Evolutionary conservation across 495 filamentous ascomycete species (phyloP).

Genomic region (Tuber aestivum): DNA sequence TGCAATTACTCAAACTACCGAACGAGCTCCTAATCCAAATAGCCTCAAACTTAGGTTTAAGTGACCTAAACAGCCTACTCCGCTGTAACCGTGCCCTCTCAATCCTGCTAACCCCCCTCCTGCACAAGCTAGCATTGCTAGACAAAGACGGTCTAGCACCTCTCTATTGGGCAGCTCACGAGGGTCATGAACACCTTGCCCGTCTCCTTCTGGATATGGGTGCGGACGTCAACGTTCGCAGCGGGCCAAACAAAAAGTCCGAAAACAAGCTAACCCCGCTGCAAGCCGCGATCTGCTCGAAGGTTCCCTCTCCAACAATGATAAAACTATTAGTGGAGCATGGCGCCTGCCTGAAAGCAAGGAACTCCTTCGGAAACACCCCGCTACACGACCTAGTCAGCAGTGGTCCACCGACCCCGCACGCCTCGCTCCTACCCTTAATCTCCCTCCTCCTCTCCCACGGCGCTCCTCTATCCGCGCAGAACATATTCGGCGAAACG

Average conservation of each 20-base stretch:
- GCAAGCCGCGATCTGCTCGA: background rate
- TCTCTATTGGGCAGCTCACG: conserved; percentile 1
- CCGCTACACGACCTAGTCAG: conserved; percentile 2
- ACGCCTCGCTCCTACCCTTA: background rate
- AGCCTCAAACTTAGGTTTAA: background rate
- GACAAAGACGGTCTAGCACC: conserved; percentile 1
- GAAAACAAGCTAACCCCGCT: conserved; percentile 3
- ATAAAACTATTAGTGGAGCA: conserved; percentile 2
- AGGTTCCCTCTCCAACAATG: background rate
- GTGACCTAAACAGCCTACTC: conserved; percentile 8
- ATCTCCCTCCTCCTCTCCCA: background rate
- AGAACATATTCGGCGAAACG: background rate
- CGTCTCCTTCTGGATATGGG: conserved; percentile 9
- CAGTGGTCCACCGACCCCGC: background rate
- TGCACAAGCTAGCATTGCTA: conserved; percentile 12
- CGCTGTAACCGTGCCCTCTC: conserved; percentile 2
- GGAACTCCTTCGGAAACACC: conserved; percentile 5
- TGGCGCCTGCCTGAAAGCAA: conserved; percentile 5
- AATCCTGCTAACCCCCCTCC: conserved; percentile 2
- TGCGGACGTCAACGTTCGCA: background rate
- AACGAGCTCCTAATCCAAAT: conserved; percentile 16
- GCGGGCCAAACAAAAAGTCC: background rate
- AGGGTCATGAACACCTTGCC: conserved; percentile 5
- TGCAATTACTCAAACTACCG: conserved; percentile 5
- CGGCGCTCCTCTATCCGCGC: background rate